These are phyloP conservation scores for Paradendryphiella salina DNA, from an alignment of 2,329 filamentous ascomycete genomes.

Conservation along the genomic window DNA sequence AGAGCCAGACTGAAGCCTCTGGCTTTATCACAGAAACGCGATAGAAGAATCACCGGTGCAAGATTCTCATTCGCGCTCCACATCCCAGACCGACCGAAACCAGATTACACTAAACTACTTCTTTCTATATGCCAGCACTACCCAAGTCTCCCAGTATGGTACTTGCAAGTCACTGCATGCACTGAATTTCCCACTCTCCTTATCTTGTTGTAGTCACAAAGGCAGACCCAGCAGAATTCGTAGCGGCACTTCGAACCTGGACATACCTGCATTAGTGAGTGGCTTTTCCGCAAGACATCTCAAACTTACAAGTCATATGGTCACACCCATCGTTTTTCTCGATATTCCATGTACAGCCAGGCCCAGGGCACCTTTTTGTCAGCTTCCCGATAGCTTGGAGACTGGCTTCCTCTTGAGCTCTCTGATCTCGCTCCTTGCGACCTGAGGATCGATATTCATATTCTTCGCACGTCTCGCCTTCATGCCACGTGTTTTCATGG, in stretches of 20 bases:
- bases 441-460: conserved; percentile 44
- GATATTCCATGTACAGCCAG: conserved; percentile 45
- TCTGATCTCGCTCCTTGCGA: conserved; percentile 27
- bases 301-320: conserved; percentile 46
- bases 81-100: no score
- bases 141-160: conserved; percentile 20
- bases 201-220: conserved; percentile 34
- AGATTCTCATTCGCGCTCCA: no score
- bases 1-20: no score
- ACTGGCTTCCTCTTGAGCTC: conserved; percentile 34
- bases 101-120: no score
- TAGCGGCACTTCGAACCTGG: conserved; percentile 42
- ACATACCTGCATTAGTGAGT: conserved; percentile 6
- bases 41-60: no score
- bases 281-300: no score
- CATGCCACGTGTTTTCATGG: conserved; percentile 46
- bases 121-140: no score
- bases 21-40: no score
- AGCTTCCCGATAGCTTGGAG: conserved; percentile 34
- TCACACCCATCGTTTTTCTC: conserved; percentile 51
- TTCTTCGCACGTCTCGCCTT: conserved; percentile 48
- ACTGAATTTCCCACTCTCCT: conserved; percentile 23
- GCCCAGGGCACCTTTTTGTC: conserved; percentile 47
- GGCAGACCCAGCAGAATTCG: conserved; percentile 51
- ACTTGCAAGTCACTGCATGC: conserved; percentile 28